Conservation (phyloP, 2,329 filamentous ascomycete species). For the Xylariaceae sp. region DNA sequence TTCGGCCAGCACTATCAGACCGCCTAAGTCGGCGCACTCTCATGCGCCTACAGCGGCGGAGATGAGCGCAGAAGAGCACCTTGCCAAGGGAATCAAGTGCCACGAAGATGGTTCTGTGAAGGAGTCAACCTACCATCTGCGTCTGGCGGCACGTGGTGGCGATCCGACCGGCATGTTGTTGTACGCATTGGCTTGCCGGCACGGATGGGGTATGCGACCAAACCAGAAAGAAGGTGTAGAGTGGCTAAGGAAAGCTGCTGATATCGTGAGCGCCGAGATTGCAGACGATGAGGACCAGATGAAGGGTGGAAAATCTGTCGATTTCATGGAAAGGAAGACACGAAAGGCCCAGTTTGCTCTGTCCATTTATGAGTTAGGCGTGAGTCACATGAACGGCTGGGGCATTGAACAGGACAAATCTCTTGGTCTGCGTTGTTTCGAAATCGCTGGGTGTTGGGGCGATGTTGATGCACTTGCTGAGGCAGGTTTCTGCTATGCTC, state of each 20-base stretch:
- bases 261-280: slow-evolving; percentile 76
- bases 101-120: slow-evolving; percentile 85
- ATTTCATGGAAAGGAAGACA: slow-evolving; percentile 69
- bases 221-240: slow-evolving; percentile 86
- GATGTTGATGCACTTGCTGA: slow-evolving; percentile 92
- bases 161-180: slow-evolving; percentile 93
- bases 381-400: slow-evolving; percentile 98
- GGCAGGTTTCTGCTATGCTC: slow-evolving; percentile 92
- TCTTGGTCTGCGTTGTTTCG: slow-evolving; percentile 86
- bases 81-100: slow-evolving; percentile 82
- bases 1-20: slow-evolving; percentile 50
- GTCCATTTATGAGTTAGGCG: slow-evolving; percentile 92
- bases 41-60: slow-evolving; percentile 58
- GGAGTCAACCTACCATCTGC: slow-evolving; percentile 93
- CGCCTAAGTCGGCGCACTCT: slow-evolving; percentile 38
- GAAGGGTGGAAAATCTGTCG: slow-evolving; percentile 59
- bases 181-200: slow-evolving; percentile 89
- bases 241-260: slow-evolving; percentile 89
- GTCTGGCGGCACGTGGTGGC: slow-evolving; percentile 79
- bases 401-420: slow-evolving; percentile 89
- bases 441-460: slow-evolving; percentile 93
- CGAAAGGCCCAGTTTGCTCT: slow-evolving; percentile 91
- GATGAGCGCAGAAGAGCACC: slow-evolving; percentile 80
- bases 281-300: slow-evolving; percentile 71
- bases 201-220: slow-evolving; percentile 95